A percentile compares a stretch with the other conserved stretches of the same genome.
Evolutionary conservation across 148 eudicot species (phyloP).

Genomic region (Fallopia convolvulus): DNA sequence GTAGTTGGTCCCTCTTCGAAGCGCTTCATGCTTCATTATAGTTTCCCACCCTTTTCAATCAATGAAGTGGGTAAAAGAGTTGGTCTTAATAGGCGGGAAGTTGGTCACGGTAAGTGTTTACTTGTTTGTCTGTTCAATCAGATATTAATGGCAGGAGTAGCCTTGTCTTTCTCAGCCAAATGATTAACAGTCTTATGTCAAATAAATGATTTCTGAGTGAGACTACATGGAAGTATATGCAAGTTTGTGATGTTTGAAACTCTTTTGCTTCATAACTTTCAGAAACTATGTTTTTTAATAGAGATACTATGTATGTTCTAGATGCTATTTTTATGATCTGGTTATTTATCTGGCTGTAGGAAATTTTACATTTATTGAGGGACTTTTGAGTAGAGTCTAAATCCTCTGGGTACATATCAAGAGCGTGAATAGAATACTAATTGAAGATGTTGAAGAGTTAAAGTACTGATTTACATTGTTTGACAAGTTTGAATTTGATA

Average conservation of each 20-base stretch:
- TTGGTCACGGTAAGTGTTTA: slow-evolving; percentile 79
- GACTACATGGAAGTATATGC: not conserved
- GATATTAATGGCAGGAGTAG: not conserved
- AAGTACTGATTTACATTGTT: not conserved
- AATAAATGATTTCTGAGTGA: not conserved
- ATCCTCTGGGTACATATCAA: not conserved
- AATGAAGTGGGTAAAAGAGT: slow-evolving; percentile 90
- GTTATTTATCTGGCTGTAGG: not conserved
- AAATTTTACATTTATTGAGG: not conserved
- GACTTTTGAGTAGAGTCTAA: not conserved
- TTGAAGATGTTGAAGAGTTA: not conserved
- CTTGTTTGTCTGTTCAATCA: not conserved
- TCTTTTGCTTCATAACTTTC: not conserved
- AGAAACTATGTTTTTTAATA: not conserved
- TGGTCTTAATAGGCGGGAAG: slow-evolving; percentile 93
- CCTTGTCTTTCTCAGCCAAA: not conserved
- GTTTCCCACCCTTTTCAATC: slow-evolving; percentile 88
- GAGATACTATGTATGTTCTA: not conserved
- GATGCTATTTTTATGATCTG: not conserved
- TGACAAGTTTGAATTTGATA: not conserved
- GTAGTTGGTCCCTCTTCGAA: slow-evolving; percentile 78
- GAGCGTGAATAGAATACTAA: not conserved
- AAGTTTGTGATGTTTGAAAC: not conserved
- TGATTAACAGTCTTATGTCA: not conserved
- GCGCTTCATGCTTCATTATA: slow-evolving; percentile 97